Evolutionary conservation across 2,329 filamentous ascomycete genomes (phyloP).

Genomic region (Gnomoniopsis smithogilvyi): DNA sequence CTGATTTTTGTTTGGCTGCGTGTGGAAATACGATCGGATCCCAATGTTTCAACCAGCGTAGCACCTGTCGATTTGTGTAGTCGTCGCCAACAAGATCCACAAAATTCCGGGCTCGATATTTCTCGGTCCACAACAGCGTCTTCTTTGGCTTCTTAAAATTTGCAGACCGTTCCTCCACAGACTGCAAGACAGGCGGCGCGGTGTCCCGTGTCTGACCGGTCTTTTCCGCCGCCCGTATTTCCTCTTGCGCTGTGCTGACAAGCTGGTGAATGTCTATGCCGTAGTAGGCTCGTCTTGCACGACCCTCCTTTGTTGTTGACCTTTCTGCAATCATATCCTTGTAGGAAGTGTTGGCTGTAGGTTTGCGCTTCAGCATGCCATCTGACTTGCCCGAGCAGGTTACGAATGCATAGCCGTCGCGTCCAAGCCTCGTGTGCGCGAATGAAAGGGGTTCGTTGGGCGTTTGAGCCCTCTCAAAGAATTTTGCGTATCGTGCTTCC

Average conservation of each 20-base stretch:
- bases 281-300: conserved; percentile 77
- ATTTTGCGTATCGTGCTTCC: conserved; percentile 19
- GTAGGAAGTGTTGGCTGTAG: conserved; percentile 49
- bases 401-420: conserved; percentile 37
- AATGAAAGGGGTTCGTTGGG: conserved; percentile 14
- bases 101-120: conserved; percentile 89
- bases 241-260: conserved; percentile 66
- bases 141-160: conserved; percentile 39
- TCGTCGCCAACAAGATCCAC: conserved; percentile 94
- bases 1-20: conserved; percentile 56
- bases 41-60: conserved; percentile 94
- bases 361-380: conserved; percentile 53
- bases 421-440: conserved; percentile 18
- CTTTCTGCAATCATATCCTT: conserved; percentile 66
- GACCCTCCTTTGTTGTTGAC: conserved; percentile 63
- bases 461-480: conserved; percentile 21
- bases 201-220: conserved; percentile 23
- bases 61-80: conserved; percentile 81
- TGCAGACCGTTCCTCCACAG: conserved; percentile 36
- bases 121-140: conserved; percentile 87
- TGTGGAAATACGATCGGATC: conserved; percentile 89
- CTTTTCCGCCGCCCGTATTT: conserved; percentile 40
- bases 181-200: conserved; percentile 33
- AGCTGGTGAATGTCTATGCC: conserved; percentile 88
- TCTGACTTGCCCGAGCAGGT: conserved; percentile 57